Base-by-base conservation (phyloP, 2,329 filamentous ascomycete species). In the Cadophora gregata region DNA sequence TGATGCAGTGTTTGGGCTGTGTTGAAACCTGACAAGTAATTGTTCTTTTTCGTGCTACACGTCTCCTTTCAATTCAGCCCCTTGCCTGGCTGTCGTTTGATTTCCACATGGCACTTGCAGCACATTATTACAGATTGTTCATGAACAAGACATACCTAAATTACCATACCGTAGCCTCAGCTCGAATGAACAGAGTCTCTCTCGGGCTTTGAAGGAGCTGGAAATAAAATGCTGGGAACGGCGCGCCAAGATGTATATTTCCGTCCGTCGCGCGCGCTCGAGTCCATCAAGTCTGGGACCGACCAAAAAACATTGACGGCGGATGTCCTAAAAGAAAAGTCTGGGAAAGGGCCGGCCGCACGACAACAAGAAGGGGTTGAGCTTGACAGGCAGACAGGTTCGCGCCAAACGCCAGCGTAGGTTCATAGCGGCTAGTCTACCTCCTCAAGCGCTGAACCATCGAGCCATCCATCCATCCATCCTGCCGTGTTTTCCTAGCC, bases 11-110 rank as follows among this genome's bases (percentile, higher is more conserved):
- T 33, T 25, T 58, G 53, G 53, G 53, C 53, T 38, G 53, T 58
- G 53, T 38, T 58, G 53, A 58, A 58, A 58, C 53, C 53, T 58
- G 53, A 42, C 53, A 33, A 58, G 53, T 58, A 38, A 33, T 38
- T 21, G 16, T 42, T 10, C 6, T 38, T 38, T 14, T 58, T 58
- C 53, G n/a, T n/a, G 53, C 53, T 58, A 58, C 53, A 58, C 53
- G 42, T 58, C 29, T 24, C 16, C 19, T 45, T 45, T 45, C 42
- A 45, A 3, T 36, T 8, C 9, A 36, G n/a, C 53, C 53, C 8
- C 48, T 51, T 29, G 4, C 4, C 31, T 25, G 31, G 53, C n/a
- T 33, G 24, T 58, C 33, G 33, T 42, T 36, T 58, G 53, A 58
- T 56, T 58, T 58, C 53, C 53, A 58, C 53, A 58, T 58, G 53